These are phyloP conservation scores for Pulveroboletus sp. DNA, from an alignment of 768 basidiomycete species.

Conservation along the genomic window DNA sequence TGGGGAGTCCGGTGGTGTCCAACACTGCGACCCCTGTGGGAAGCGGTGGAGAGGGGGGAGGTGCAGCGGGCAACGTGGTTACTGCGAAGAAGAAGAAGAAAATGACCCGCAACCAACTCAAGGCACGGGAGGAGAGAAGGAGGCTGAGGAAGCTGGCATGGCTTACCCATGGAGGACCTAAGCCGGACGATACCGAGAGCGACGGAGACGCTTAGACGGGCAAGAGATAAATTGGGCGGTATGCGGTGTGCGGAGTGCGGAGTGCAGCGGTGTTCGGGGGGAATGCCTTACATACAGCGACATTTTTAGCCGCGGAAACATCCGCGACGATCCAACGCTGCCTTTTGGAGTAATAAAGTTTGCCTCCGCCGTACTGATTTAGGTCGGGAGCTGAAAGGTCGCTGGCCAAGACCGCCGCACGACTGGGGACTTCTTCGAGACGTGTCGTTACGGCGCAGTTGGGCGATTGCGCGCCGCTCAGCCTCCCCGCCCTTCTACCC, in stretches of 20 bases:
- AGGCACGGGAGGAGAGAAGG: conserved; percentile 84
- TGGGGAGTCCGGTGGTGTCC: conserved; percentile 68
- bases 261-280: conserved; percentile 19
- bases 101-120: conserved; percentile 81
- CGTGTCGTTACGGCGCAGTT: conserved; percentile 14
- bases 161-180: conserved; percentile 77
- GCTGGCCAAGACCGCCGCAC: not conserved
- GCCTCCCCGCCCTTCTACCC: conserved; percentile 1
- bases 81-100: conserved; percentile 82
- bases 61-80: conserved; percentile 33
- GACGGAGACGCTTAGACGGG: conserved; percentile 34
- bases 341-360: conserved; percentile 18
- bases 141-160: conserved; percentile 75
- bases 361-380: not conserved
- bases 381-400: no score
- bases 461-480: conserved; percentile 15
- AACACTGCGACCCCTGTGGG: conserved; percentile 68
- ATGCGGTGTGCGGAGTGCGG: no score
- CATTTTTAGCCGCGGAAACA: conserved; percentile 19
- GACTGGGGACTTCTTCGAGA: conserved; percentile 7
- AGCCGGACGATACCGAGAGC: conserved; percentile 79
- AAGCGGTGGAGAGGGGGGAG: conserved; percentile 67
- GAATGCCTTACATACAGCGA: not conserved
- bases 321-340: conserved; percentile 30
- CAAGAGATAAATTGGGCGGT: not conserved